phyloP scores from a whole-genome alignment of 192 early-diverging fungal genomes.

The Linnemannia zychae region DNA sequence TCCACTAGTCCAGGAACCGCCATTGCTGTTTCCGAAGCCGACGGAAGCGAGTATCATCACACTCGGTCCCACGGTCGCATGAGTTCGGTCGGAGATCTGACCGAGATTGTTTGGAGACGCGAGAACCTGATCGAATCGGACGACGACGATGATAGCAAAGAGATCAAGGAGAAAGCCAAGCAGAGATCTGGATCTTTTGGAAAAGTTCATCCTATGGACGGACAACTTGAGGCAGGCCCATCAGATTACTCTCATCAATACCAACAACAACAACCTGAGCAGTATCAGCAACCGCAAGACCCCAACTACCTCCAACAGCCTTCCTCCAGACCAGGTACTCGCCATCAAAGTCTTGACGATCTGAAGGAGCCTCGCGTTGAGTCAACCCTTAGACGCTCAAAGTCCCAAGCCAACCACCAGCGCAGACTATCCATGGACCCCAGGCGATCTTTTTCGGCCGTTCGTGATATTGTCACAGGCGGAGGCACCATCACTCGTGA shows the following conservation, averaged over 20 bases:
- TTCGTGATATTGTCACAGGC: conserved; percentile 44
- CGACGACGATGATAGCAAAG: conserved; percentile 3
- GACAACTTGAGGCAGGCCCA: no score
- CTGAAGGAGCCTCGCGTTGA: neutral
- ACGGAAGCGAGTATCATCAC: conserved; percentile 33
- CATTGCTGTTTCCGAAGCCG: conserved; percentile 22
- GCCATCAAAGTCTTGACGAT: conserved; percentile 14
- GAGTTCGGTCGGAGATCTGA: conserved; percentile 39
- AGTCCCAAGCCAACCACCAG: conserved; percentile 3
- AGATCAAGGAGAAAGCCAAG: conserved; percentile 4
- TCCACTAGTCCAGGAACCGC: conserved; percentile 8
- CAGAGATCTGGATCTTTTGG: neutral
- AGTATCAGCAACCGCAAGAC: neutral
- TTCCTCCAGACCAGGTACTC: neutral
- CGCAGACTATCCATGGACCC: conserved; percentile 18
- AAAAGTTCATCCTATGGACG: conserved; percentile 12
- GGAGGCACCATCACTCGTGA: conserved; percentile 10
- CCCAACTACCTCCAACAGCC: neutral
- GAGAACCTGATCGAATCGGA: conserved; percentile 44
- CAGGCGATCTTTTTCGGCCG: conserved; percentile 14
- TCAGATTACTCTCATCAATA: neutral
- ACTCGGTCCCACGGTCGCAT: conserved; percentile 2
- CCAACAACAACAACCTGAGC: neutral
- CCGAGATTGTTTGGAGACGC: conserved; percentile 54
- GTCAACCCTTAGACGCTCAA: neutral